Base-by-base conservation (phyloP, 257 asterid genomes). In the Ocimum tenuiflorum region DNA sequence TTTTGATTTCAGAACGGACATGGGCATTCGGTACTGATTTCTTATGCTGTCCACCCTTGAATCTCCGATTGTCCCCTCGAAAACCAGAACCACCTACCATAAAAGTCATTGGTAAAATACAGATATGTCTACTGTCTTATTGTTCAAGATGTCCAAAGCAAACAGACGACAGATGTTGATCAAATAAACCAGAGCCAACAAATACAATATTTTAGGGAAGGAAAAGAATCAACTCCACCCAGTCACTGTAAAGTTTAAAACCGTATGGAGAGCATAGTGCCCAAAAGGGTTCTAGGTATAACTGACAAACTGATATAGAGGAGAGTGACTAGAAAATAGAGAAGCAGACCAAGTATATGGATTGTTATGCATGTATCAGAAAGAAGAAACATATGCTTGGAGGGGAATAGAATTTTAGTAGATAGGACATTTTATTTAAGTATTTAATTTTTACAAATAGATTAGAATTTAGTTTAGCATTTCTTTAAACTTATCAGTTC, bases 1-100 rank as follows among this genome's bases (percentile, higher is more conserved):
- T 85, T 76, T 87, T 92, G 66, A 86, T 83, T 73, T 89, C 97
- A 27, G 96, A 84, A 45, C 85, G 88, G 14, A 92, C 78, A 58
- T 92, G 94, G 15, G 99, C 96, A 52, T 92, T 92, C 13, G 95
- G 91, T 50, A 92, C 68, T 2, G 81, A 6, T 6, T 58, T 72
- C 10, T 51, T 63, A 67, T 63, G 64, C 67, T 55, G 75, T 61
- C 94, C 91, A 33, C 95, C 89, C 69, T 84, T 78, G 79, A 79
- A 84, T 70, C 84, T 74, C 47, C 84, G 74, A 71, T 68, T 49
- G 70, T 73, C 87, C 62, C 83, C 91, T 47, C 73, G 80, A 14
- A 67, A 77, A 75, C 84, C 85, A 61, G 71, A 39, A 60, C 56
- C 64, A 63, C 87, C 97, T 89, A 57, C 64, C 67, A 17, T 74